These are phyloP conservation scores for Cichorium intybus DNA, from an alignment of 140 eudicot species.

Conservation along the genomic window DNA sequence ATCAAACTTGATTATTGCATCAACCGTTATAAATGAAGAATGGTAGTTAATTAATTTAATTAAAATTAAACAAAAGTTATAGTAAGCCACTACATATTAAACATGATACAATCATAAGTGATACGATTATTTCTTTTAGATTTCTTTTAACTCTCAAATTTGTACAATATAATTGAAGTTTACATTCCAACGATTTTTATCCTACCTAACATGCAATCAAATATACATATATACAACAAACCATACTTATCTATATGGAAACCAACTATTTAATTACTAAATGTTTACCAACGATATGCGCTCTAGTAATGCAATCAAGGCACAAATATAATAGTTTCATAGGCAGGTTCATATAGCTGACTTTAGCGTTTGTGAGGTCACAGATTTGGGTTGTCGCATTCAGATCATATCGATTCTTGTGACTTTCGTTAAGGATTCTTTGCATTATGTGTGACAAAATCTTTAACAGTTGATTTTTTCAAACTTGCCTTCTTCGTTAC, in stretches of 20 bases:
- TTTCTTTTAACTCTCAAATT: not conserved
- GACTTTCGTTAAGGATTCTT: conserved; percentile 14
- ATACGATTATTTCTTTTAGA: not conserved
- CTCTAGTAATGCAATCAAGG: not conserved
- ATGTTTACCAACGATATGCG: too few species aligned
- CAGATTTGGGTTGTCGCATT: not conserved
- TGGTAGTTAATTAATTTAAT: not conserved
- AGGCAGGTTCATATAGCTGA: not conserved
- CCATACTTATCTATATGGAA: not conserved
- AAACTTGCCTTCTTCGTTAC: conserved; percentile 60
- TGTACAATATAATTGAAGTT: not conserved
- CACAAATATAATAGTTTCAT: not conserved
- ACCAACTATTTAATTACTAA: not conserved
- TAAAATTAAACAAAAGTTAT: too few species aligned
- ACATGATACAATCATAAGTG: not conserved
- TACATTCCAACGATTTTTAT: not conserved
- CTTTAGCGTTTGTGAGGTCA: not conserved
- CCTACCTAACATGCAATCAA: conserved; percentile 2
- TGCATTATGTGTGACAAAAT: conserved; percentile 37
- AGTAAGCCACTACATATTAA: not conserved
- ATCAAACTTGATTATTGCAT: not conserved
- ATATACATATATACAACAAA: conserved; percentile 2
- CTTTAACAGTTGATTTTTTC: conserved; percentile 82
- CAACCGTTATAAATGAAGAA: too few species aligned
- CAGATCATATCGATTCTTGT: too few species aligned